Conservation (phyloP, 2,329 filamentous ascomycete species). For the Daldinia sp. region DNA sequence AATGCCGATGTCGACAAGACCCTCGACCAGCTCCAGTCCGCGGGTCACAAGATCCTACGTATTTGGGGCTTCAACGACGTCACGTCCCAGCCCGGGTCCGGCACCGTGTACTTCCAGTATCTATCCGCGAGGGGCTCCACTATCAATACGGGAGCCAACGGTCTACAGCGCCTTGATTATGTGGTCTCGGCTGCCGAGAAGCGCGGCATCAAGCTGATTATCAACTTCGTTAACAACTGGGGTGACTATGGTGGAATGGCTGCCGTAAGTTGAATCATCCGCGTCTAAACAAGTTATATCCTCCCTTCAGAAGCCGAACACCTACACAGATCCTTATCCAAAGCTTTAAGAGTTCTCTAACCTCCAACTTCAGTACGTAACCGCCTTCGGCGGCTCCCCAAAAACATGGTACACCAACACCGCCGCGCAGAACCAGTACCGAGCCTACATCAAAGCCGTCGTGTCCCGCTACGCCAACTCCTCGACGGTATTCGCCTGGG, state of each 20-base stretch:
- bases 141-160: constrained; percentile 70
- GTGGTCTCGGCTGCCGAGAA: constrained; percentile 68
- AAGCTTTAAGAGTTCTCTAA: background rate
- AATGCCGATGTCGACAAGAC: constrained; percentile 63
- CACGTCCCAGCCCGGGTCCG: constrained; percentile 49
- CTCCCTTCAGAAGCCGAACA: background rate
- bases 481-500: constrained; percentile 61
- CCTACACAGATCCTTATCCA: background rate
- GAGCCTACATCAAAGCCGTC: constrained; percentile 57
- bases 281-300: too few relatives aligned
- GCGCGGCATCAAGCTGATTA: constrained; percentile 68
- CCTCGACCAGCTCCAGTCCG: constrained; percentile 56
- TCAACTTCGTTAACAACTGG: constrained; percentile 76
- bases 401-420: constrained; percentile 65
- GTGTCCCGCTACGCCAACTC: constrained; percentile 59
- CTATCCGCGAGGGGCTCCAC: constrained; percentile 59
- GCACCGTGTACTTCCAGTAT: constrained; percentile 61
- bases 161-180: constrained; percentile 70
- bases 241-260: constrained; percentile 72
- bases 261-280: constrained; percentile 47
- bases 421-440: constrained; percentile 63
- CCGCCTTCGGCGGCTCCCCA: constrained; percentile 63
- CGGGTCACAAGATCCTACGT: constrained; percentile 65
- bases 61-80: constrained; percentile 72
- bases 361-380: constrained; percentile 53